Evolutionary conservation across 1,284 basidiomycete genomes (phyloP).

Genomic region (Pisolithus thermaeus): DNA sequence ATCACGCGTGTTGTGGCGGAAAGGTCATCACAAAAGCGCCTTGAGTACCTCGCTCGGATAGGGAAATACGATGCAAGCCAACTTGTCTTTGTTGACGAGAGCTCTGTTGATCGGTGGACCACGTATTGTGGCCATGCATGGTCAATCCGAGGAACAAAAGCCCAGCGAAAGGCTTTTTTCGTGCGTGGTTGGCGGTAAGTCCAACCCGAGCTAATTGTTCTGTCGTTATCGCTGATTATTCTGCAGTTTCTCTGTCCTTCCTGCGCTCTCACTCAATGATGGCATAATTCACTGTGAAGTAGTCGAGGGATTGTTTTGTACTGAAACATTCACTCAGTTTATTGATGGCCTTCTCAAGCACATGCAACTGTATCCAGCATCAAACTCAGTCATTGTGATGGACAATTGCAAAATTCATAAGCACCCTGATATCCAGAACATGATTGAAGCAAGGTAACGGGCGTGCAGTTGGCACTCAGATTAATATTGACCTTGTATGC

Average conservation of each 20-base stretch:
- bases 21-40: no score
- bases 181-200: conserved; percentile 21
- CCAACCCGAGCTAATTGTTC: neutral
- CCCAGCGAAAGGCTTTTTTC: conserved; percentile 18
- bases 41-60: no score
- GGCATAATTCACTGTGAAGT: conserved; percentile 23
- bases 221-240: neutral
- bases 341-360: conserved; percentile 24
- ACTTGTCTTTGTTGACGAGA: no score
- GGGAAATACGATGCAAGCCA: no score
- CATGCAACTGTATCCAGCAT: conserved; percentile 22
- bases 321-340: neutral
- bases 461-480: no score
- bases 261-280: conserved; percentile 17
- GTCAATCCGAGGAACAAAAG: no score
- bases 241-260: conserved; percentile 17
- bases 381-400: conserved; percentile 10
- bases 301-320: conserved; percentile 17
- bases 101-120: no score
- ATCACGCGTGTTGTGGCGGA: no score
- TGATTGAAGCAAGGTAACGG: no score
- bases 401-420: conserved; percentile 12
- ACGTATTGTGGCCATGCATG: no score
- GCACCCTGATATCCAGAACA: neutral
- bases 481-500: no score